Percentiles rank a stretch among this genome's conserved stretches.
These are phyloP conservation scores for Entoloma clypeatum DNA, from an alignment of 1,284 basidiomycete genomes.

Conservation along the genomic window DNA sequence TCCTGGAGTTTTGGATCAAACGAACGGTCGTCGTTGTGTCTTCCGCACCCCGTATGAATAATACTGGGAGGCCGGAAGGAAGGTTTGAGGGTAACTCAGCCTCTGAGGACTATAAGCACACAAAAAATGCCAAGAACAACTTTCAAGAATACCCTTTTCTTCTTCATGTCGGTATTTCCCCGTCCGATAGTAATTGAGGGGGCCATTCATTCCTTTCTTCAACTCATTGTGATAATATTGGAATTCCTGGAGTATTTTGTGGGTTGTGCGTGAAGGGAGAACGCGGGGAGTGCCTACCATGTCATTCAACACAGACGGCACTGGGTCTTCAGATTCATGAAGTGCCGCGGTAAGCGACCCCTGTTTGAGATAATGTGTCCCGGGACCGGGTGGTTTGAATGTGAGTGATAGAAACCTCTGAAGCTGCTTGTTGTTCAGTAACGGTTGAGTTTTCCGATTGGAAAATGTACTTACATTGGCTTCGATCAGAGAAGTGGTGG, in stretches of 20 bases:
- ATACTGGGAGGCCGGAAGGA: conserved; percentile 47
- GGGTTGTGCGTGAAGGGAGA: neutral
- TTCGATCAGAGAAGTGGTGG: conserved; percentile 51
- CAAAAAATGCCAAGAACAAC: conserved; percentile 1
- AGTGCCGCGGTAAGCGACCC: conserved; percentile 29
- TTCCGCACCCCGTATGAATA: conserved; percentile 56
- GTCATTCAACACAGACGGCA: conserved; percentile 24
- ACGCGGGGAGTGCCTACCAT: conserved; percentile 16
- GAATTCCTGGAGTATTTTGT: conserved; percentile 41
- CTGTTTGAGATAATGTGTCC: conserved; percentile 21
- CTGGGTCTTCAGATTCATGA: conserved; percentile 5
- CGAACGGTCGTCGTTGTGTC: conserved; percentile 41
- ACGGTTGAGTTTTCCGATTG: neutral
- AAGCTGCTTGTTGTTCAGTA: conserved; percentile 26
- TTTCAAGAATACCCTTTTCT: conserved; percentile 44
- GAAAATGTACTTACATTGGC: conserved; percentile 35
- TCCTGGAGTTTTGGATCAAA: conserved; percentile 39
- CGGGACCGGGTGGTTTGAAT: conserved; percentile 23
- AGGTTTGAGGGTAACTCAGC: conserved; percentile 40
- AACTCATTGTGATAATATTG: conserved; percentile 45
- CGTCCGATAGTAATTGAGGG: conserved; percentile 70
- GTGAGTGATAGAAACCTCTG: conserved; percentile 32
- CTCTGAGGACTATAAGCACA: conserved; percentile 22
- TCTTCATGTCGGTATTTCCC: conserved; percentile 54
- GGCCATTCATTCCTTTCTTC: conserved; percentile 56